These are phyloP conservation scores for Neurospora intermedia DNA, from an alignment of 495 filamentous ascomycete species.

Conservation along the genomic window DNA sequence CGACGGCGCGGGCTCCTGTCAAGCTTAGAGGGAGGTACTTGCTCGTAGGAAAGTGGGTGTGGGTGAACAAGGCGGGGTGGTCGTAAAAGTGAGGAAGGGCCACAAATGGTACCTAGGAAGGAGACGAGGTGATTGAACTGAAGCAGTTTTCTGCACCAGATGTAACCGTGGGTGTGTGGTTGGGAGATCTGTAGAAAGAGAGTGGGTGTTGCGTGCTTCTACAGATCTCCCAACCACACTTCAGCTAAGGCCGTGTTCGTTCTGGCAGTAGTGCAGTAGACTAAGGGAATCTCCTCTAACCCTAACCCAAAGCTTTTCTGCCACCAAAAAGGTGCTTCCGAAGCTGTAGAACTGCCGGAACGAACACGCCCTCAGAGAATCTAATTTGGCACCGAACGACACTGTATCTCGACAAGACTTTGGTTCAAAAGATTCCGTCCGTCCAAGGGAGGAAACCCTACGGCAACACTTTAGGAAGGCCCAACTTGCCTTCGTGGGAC, in stretches of 20 bases:
- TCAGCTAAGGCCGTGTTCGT: too few species aligned
- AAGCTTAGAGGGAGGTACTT: too few species aligned
- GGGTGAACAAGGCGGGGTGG: neutral
- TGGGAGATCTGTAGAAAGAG: too few species aligned
- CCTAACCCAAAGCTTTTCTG: too few species aligned
- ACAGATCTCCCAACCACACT: too few species aligned
- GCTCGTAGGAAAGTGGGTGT: neutral
- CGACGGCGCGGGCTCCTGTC: neutral
- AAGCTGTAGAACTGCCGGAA: neutral
- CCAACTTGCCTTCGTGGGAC: neutral
- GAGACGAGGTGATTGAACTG: neutral
- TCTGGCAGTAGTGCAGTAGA: too few species aligned
- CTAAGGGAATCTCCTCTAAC: too few species aligned
- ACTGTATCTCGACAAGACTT: neutral
- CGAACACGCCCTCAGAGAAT: neutral
- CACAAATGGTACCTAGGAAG: neutral
- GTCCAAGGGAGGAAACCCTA: neutral
- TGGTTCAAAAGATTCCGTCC: neutral
- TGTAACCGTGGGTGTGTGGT: too few species aligned
- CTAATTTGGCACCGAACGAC: neutral
- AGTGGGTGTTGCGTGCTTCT: too few species aligned
- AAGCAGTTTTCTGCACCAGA: neutral
- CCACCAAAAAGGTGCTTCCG: too few species aligned
- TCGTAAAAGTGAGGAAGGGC: neutral
- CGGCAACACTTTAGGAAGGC: neutral